Conservation (phyloP, 2,329 filamentous ascomycete species). For the Aspergillus arachidicola region DNA sequence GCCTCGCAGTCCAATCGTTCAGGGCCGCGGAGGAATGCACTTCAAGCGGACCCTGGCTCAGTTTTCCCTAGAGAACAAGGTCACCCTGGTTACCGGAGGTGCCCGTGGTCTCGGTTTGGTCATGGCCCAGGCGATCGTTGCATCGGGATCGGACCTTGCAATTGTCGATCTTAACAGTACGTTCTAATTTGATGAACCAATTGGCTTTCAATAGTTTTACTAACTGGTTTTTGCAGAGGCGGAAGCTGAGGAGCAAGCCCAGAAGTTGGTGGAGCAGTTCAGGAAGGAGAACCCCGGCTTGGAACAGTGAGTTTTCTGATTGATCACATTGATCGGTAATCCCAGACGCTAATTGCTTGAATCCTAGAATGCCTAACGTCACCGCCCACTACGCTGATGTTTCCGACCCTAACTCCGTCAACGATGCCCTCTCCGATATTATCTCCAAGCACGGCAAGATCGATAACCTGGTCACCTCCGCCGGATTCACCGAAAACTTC, state of each 20-base stretch:
- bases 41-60: slow-evolving; percentile 81
- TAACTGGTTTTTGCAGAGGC: slow-evolving; percentile 61
- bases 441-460: slow-evolving; percentile 75
- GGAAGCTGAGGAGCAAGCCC: slow-evolving; percentile 77
- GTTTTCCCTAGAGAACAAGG: slow-evolving; percentile 83
- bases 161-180: slow-evolving; percentile 91
- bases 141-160: slow-evolving; percentile 84
- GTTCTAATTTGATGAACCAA: slow-evolving; percentile 33
- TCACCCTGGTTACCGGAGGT: slow-evolving; percentile 85
- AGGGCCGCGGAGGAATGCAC: slow-evolving; percentile 76
- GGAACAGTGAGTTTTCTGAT: slow-evolving; percentile 55
- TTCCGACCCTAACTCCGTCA: slow-evolving; percentile 76
- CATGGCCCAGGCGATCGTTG: slow-evolving; percentile 89
- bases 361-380: slow-evolving; percentile 69
- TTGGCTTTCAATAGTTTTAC: background rate
- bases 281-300: slow-evolving; percentile 76
- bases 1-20: slow-evolving; percentile 69
- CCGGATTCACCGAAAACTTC: slow-evolving; percentile 95
- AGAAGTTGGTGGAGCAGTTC: slow-evolving; percentile 74
- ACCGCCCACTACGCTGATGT: slow-evolving; percentile 92
- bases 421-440: slow-evolving; percentile 70
- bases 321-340: background rate
- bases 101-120: slow-evolving; percentile 86
- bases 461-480: slow-evolving; percentile 91
- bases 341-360: background rate